A percentile compares a stretch with the other conserved stretches of the same genome.
phyloP scores from a whole-genome alignment of 2,329 filamentous ascomycete species.

The Apiospora aurea region DNA sequence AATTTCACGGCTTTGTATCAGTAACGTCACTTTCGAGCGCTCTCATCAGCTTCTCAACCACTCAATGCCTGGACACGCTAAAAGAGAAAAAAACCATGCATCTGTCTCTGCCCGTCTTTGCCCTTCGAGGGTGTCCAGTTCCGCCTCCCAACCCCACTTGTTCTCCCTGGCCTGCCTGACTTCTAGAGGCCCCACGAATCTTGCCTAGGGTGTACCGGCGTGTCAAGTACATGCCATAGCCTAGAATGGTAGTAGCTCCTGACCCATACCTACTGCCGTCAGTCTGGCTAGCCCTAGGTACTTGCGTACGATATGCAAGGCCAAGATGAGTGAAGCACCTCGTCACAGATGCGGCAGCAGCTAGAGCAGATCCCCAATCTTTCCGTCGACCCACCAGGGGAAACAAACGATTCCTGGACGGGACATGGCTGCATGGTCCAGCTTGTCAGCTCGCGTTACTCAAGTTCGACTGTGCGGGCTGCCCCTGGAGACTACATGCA shows the following conservation, averaged over 20 bases:
- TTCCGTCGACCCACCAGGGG: conserved; percentile 8
- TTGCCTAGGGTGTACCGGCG: background rate
- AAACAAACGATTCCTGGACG: conserved; percentile 6
- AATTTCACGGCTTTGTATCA: background rate
- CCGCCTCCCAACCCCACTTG: background rate
- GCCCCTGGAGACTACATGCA: background rate
- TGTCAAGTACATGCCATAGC: background rate
- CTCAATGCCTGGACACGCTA: background rate
- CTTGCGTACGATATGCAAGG: background rate
- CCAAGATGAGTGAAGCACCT: conserved; percentile 12
- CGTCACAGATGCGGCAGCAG: conserved; percentile 5
- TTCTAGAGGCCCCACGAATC: background rate
- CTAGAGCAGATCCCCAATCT: conserved; percentile 5
- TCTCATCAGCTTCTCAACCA: background rate
- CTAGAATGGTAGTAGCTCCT: background rate
- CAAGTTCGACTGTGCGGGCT: background rate
- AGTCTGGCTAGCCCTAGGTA: background rate
- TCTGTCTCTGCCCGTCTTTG: background rate
- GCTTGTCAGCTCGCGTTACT: background rate
- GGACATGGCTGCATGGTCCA: conserved; percentile 1
- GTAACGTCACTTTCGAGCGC: conserved; percentile 9
- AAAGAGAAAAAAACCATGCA: background rate
- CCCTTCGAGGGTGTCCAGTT: background rate
- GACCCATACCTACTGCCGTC: conserved; percentile 6
- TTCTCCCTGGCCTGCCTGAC: background rate